Conservation (phyloP, 2,329 filamentous ascomycete genomes). For the Botrytis deweyae region DNA sequence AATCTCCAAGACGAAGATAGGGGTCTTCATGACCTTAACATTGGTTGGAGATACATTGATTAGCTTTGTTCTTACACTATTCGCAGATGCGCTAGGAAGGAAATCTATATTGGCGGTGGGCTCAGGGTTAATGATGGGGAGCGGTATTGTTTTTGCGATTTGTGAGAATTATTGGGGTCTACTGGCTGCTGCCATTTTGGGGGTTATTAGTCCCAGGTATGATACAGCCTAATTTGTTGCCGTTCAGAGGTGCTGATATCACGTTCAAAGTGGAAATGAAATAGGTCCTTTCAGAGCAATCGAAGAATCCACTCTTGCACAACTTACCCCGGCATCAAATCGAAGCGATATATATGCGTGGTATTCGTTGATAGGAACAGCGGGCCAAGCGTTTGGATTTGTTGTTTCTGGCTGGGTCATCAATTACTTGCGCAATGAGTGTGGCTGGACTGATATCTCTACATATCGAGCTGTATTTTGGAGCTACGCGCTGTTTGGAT, state of each 20-base stretch:
- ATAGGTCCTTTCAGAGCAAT: constrained; percentile 63
- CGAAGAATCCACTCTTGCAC: constrained; percentile 60
- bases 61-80: constrained; percentile 57
- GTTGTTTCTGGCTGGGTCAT: constrained; percentile 60
- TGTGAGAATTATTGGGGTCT: constrained; percentile 57
- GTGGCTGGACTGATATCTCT: constrained; percentile 46
- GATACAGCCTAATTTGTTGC: background rate
- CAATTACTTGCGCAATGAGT: constrained; percentile 46
- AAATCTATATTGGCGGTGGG: constrained; percentile 54
- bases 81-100: constrained; percentile 58
- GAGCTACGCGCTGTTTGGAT: constrained; percentile 55
- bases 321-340: constrained; percentile 48
- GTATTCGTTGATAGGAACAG: constrained; percentile 58
- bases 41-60: constrained; percentile 58
- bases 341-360: constrained; percentile 60
- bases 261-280: constrained; percentile 54
- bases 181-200: constrained; percentile 56
- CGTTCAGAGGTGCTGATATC: constrained; percentile 18
- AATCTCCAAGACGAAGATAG: constrained; percentile 52
- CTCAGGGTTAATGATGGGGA: constrained; percentile 54
- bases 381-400: constrained; percentile 61
- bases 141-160: constrained; percentile 55
- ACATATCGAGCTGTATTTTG: constrained; percentile 59
- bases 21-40: constrained; percentile 66
- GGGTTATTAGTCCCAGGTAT: constrained; percentile 59